Base-by-base conservation (phyloP, 140 eudicot genomes). In the Cichorium intybus region DNA sequence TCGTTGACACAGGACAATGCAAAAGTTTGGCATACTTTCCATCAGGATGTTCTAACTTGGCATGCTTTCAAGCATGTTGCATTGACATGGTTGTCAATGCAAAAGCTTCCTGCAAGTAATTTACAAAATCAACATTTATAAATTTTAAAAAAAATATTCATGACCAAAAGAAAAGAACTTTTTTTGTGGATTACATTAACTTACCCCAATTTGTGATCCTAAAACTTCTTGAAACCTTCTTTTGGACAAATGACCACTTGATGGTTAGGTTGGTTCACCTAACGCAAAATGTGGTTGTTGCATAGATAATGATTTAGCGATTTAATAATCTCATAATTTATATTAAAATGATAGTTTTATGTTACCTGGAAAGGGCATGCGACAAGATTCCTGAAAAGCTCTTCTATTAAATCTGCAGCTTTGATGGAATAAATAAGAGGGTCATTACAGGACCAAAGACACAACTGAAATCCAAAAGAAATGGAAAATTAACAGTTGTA, bases 361-460 rank as follows among this genome's bases (percentile, higher is more conserved):
- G 58, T 72, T 56, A 90, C 97, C 90, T 78, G 89, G 22, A 64
- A 77, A 48, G 91, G 89, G 75, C 95, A 92, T 2, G 92, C 78
- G 49, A 72, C 79, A 43, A 92, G 98, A 50, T 78, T 72, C 53
- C 98, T 96, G 49, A 92, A 92, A 52, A 92, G 76, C 21, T 80
- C 92, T 58, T 77, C 87, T 46, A 79, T 83, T 55, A 88, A 62
- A 83, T 92, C 98, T 35, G 87, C 80, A 72, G 95, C 96, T 74
- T 82, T 85, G 50, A 92, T 75, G 22, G 96, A 82, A 74, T 92
- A 92, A 43, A 92, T n/a, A n/a, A n/a, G n/a, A n/a, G n/a, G n/a
- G n/a, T n/a, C n/a, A n/a, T n/a, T n/a, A n/a, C n/a, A n/a, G n/a
- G n/a, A n/a, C n/a, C n/a, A n/a, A n/a, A n/a, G n/a, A n/a, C n/a